Evolutionary conservation across 495 filamentous ascomycete genomes (phyloP).

Genomic region (Astrocystis sublimbata): DNA sequence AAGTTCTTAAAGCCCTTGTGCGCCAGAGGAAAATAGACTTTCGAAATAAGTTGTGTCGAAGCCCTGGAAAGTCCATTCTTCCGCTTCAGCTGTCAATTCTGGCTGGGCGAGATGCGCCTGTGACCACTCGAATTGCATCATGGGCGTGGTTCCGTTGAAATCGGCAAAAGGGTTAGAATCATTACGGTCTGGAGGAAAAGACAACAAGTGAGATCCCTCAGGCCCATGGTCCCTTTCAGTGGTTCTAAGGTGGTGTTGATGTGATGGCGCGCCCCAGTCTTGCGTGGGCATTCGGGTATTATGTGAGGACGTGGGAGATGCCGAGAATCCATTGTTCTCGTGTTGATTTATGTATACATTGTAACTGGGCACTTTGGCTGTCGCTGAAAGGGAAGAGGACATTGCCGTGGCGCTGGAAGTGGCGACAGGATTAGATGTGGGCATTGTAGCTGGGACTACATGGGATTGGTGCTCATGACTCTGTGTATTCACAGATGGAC

Average conservation of each 20-base stretch:
- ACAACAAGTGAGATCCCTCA: not conserved
- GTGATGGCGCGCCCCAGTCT: not conserved
- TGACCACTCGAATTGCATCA: slow-evolving; percentile 36
- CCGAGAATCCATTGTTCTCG: not conserved
- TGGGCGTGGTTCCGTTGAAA: slow-evolving; percentile 20
- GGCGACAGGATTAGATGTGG: not conserved
- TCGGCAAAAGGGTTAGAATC: slow-evolving; percentile 18
- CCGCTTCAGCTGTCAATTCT: slow-evolving; percentile 35
- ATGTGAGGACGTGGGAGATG: not conserved
- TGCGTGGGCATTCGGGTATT: not conserved
- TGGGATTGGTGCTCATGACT: slow-evolving; percentile 14
- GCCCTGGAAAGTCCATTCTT: slow-evolving; percentile 46
- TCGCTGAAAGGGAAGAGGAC: not conserved
- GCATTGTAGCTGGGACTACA: not conserved
- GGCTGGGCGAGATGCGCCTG: slow-evolving; percentile 18
- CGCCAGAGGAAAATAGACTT: slow-evolving; percentile 26
- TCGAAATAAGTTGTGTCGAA: slow-evolving; percentile 42
- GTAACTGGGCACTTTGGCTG: not conserved
- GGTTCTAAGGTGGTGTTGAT: not conserved
- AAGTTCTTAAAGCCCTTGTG: not conserved
- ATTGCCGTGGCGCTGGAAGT: not conserved
- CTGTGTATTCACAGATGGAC: slow-evolving; percentile 25
- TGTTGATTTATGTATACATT: not conserved
- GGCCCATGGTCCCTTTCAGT: not conserved
- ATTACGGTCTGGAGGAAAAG: not conserved